phyloP scores from a whole-genome alignment of 1,284 basidiomycete genomes.

The Irpex lacteus region DNA sequence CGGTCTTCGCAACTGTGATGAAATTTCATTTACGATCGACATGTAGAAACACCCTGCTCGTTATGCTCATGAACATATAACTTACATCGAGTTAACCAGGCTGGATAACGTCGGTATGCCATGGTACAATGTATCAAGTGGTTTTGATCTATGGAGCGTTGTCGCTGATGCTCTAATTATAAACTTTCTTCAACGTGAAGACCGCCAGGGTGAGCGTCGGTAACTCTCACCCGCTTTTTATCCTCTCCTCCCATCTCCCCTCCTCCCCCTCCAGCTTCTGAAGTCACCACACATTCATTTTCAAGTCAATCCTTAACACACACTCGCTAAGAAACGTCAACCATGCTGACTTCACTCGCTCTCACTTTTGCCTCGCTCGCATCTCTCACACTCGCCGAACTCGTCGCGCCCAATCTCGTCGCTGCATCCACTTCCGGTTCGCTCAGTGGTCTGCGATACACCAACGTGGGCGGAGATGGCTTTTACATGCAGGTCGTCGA shows the following conservation, averaged over 20 bases:
- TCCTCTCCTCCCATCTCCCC: neutral
- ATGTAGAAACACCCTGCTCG: neutral
- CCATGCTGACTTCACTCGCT: slow-evolving; percentile 9
- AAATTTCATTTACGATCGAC: neutral
- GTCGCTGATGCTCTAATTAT: neutral
- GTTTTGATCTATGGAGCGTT: neutral
- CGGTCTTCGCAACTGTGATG: neutral
- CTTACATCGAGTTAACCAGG: neutral
- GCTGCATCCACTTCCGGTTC: slow-evolving; percentile 23
- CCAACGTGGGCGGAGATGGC: slow-evolving; percentile 27
- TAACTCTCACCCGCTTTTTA: neutral
- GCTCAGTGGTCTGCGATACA: slow-evolving; percentile 29
- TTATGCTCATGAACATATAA: neutral
- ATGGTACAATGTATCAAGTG: neutral
- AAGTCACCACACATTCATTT: neutral
- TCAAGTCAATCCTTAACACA: neutral
- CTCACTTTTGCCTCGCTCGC: slow-evolving; percentile 11
- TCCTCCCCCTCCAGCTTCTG: neutral
- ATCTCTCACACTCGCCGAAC: slow-evolving; percentile 6
- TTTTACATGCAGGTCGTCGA: slow-evolving; percentile 29
- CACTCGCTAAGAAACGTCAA: slow-evolving; percentile 1
- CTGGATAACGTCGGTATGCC: neutral
- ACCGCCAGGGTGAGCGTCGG: neutral
- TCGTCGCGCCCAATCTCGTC: slow-evolving; percentile 17
- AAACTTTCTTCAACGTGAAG: neutral